Base-by-base conservation (phyloP, 768 basidiomycete genomes). In the Phallus indusiatus region DNA sequence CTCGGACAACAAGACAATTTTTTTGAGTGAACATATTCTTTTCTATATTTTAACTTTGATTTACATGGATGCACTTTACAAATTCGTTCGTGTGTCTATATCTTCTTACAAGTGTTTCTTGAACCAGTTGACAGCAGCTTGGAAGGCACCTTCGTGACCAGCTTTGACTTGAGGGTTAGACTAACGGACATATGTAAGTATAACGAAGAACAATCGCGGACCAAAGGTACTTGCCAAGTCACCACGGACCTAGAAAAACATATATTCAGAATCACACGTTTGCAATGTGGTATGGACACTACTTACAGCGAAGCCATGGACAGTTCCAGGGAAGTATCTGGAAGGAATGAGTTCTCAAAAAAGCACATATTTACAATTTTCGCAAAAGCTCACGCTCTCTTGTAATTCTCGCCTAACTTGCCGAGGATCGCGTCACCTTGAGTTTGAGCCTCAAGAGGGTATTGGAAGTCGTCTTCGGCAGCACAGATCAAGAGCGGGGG, bases 91-190 rank as follows among this genome's bases (percentile, higher is more conserved):
- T 42, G 4, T 42, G 4, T 2, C n/a, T 42, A 42, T 28, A 42
- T 51, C 50, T 8, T 21, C n/a, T 64, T 48, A 70, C 22, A 75
- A 47, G 60, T 77, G 63, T 63, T 75, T 71, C 58, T 69, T 65
- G 70, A 84, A 77, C 75, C 76, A 85, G 61, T 81, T 75, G 35
- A 85, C 78, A 14, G 76, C 69, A 33, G 77, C 72, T 69, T 78
- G 78, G 74, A 85, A 84, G 0, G 82, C 73, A 35, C 81, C 82
- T 66, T 85, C 84, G 69, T 83, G 84, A 22, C 78, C 84, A 28
- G 77, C 80, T 69, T 82, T 82, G 49, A 80, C 74, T 60, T 73
- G 72, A 1, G 81, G 79, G 56, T 76, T 70, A 59, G 68, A 75
- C 65, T 73, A 47, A 35, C 18, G 17, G 9, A 54, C n/a, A 42